phyloP scores from a whole-genome alignment of 441 rosid genomes.

The Gossypium armourianum region DNA sequence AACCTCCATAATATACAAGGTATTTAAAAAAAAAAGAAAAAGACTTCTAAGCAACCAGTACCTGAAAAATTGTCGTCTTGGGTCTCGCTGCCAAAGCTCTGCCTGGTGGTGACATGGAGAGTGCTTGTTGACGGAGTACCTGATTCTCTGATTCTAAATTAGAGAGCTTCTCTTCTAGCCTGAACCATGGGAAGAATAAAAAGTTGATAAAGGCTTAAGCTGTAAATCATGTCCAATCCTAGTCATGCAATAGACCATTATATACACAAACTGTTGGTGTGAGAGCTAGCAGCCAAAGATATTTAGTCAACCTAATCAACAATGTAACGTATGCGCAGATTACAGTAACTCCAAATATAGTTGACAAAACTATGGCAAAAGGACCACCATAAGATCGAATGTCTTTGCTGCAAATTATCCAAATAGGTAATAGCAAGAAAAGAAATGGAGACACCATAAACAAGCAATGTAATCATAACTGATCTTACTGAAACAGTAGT shows the following conservation, averaged over 20 bases:
- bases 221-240: neutral
- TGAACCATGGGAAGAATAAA: constrained; percentile 20
- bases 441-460: neutral
- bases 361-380: neutral
- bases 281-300: neutral
- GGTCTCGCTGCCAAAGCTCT: constrained; percentile 31
- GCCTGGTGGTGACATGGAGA: constrained; percentile 40
- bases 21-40: neutral
- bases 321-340: neutral
- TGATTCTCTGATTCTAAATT: constrained; percentile 43
- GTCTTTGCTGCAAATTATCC: constrained; percentile 8
- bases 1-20: neutral
- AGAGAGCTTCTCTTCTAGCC: constrained; percentile 37
- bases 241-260: constrained; percentile 2
- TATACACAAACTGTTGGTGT: neutral
- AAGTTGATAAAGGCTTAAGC: neutral
- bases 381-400: neutral
- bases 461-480: neutral
- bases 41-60: constrained; percentile 8
- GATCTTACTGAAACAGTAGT: neutral
- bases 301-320: neutral
- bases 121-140: constrained; percentile 45
- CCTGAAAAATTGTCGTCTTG: constrained; percentile 34
- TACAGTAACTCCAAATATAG: neutral
- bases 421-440: neutral